Evolutionary conservation across 106 monocot genomes (phyloP), one percentile per base, ranked within the genome.

Genomic region (Acorus calamus): DNA sequence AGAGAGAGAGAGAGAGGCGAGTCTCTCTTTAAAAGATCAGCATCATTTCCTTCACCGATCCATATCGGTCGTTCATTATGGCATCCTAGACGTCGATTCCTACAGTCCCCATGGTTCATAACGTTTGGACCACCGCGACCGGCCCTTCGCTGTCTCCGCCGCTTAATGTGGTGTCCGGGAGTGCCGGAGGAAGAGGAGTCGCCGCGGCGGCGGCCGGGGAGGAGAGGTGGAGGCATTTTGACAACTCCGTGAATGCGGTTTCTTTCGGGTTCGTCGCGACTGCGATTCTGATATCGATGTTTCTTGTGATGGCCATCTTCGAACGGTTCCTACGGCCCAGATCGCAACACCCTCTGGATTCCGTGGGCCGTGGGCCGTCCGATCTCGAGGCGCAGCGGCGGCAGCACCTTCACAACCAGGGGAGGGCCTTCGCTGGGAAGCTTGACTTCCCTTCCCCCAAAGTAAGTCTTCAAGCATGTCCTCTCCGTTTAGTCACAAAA

Each of bases 401-500:
- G 28, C 28, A 28, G 28, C 28, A 28, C 28, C 28, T 28, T 28
- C 28, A 28, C 28, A 28, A 28, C 28, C 28, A 28, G 28, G 28
- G 28, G 1, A 1, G 50, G 56, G 14, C 5, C 44, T 11, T 28
- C 51, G 13, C 74, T 43, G 56, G 60, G 11, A 83, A 83, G 75
- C 71, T 83, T 57, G 74, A 73, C 49, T 55, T 6, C 50, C 67
- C 71, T 53, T 71, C 83, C 2, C 66, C 74, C 11, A 79, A 75
- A 78, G 83, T 78, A 58, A 58, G 52, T 28, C 28, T 52, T 64
- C 4, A 52, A 47, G 28, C 50, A n/a, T 6, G 1, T 58, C 4
- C 1, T 58, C 42, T 58, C 57, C 11, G n/a, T 3, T 11, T 3
- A 47, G n/a, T 62, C 46, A 47, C 61, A 61, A 61, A 46, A 62